phyloP scores from a whole-genome alignment of 2,329 filamentous ascomycete species.

The Fusarium pininemorale region DNA sequence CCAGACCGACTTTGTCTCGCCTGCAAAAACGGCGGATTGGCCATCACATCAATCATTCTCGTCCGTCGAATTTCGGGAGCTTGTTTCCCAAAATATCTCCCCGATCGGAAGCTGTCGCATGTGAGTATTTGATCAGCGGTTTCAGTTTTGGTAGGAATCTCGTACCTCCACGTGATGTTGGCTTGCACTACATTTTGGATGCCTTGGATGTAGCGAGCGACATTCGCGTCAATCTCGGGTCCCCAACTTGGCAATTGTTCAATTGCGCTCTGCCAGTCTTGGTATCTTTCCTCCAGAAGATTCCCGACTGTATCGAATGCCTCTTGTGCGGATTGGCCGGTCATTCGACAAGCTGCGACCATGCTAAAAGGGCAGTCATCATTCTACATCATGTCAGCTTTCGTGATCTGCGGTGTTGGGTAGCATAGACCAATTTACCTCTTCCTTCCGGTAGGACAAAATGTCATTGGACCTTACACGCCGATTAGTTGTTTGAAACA shows the following conservation, averaged over 20 bases:
- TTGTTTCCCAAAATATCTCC: constrained; percentile 16
- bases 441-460: constrained; percentile 10
- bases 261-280: not conserved
- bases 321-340: constrained; percentile 1
- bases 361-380: constrained; percentile 18
- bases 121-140: not conserved
- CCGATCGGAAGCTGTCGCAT: constrained; percentile 11
- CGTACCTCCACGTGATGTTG: constrained; percentile 20
- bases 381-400: not conserved
- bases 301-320: constrained; percentile 1
- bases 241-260: constrained; percentile 7
- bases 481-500: accelerated
- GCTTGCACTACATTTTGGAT: constrained; percentile 20
- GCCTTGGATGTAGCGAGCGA: constrained; percentile 2
- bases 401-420: accelerated
- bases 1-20: not conserved
- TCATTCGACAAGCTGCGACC: constrained; percentile 17
- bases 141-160: too few species aligned
- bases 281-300: not conserved
- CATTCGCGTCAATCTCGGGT: not conserved
- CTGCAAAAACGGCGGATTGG: not conserved
- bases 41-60: constrained; percentile 8
- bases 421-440: not conserved
- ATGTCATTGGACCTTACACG: not conserved
- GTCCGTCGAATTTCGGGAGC: constrained; percentile 9